These are phyloP conservation scores for Tetrahymena elliotti DNA, from an alignment of 73 alveolate genomes.

Conservation along the genomic window DNA sequence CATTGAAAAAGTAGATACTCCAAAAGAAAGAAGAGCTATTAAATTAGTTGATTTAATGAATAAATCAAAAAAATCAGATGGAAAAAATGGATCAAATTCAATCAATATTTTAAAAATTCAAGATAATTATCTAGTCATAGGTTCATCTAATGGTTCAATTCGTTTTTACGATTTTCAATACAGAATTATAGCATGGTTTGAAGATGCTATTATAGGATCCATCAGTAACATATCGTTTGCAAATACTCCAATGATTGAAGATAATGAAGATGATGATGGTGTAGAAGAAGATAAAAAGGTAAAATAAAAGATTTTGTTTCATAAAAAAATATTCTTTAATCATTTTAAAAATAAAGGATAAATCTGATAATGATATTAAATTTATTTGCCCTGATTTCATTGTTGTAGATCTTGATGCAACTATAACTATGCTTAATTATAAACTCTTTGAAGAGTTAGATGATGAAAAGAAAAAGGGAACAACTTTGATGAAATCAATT, in stretches of 20 bases:
- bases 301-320: neutral
- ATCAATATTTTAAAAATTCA: conserved; percentile 83
- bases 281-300: neutral
- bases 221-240: conserved; percentile 88
- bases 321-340: conserved; percentile 16
- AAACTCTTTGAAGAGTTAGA: conserved; percentile 77
- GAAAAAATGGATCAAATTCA: conserved; percentile 74
- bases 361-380: conserved; percentile 59
- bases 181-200: conserved; percentile 96
- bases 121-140: conserved; percentile 89
- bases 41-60: conserved; percentile 83
- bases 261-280: conserved; percentile 18
- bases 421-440: conserved; percentile 71
- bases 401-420: conserved; percentile 83
- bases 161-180: conserved; percentile 93
- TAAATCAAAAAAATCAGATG: conserved; percentile 64
- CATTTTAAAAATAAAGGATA: conserved; percentile 37
- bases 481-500: conserved; percentile 78
- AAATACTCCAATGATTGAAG: conserved; percentile 49
- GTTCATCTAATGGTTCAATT: conserved; percentile 93
- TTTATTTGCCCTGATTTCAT: conserved; percentile 87
- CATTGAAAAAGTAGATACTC: conserved; percentile 89
- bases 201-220: conserved; percentile 64
- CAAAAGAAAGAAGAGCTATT: conserved; percentile 91
- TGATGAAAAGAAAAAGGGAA: conserved; percentile 77